A percentile compares a stretch with the other conserved stretches of the same genome.
Evolutionary conservation across 2,329 filamentous ascomycete genomes (phyloP).

Genomic region (Trichoderma breve): DNA sequence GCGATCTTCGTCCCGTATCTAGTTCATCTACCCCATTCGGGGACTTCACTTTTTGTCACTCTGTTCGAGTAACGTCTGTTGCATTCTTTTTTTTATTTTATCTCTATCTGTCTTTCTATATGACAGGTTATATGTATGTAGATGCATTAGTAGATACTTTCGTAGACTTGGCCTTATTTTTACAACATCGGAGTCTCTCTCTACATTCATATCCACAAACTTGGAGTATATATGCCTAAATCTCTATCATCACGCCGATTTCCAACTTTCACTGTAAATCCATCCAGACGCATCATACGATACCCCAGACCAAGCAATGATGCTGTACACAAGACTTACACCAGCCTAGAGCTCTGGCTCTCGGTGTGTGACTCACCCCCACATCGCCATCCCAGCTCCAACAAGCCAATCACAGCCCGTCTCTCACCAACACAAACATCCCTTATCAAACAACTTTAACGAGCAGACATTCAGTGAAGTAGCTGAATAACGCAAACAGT

Average conservation of each 20-base stretch:
- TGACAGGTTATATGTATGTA: rapidly evolving
- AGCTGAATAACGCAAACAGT: background rate
- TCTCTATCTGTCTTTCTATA: background rate
- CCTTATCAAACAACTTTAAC: background rate
- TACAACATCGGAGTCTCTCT: background rate
- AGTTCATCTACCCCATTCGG: background rate
- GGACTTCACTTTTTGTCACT: background rate
- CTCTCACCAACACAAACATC: background rate
- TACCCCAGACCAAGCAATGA: background rate
- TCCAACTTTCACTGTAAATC: background rate
- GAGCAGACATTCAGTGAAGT: background rate
- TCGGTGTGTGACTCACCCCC: background rate
- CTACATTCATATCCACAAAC: background rate
- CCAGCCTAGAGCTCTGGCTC: background rate
- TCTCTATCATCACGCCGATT: background rate
- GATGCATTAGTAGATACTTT: background rate
- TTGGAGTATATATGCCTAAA: background rate
- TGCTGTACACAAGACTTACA: background rate
- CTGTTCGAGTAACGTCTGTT: background rate
- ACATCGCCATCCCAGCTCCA: background rate
- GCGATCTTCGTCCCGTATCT: background rate
- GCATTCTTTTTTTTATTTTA: background rate
- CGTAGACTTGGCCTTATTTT: background rate
- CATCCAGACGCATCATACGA: background rate
- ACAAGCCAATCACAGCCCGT: background rate